Percentiles rank a stretch among this genome's conserved stretches.
These are phyloP conservation scores for Helotiales sp. DNA, from an alignment of 2,329 filamentous ascomycete species.

Conservation along the genomic window DNA sequence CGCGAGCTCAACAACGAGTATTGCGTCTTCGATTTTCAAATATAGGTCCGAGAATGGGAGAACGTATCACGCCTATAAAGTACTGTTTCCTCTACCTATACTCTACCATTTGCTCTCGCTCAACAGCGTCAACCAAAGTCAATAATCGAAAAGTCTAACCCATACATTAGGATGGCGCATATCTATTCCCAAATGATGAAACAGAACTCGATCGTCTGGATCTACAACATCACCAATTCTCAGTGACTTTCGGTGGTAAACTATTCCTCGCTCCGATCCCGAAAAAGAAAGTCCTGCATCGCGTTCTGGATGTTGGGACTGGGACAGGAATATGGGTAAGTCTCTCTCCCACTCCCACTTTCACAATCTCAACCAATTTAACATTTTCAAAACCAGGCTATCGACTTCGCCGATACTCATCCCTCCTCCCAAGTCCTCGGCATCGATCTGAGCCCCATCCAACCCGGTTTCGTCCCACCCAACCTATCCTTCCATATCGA, in stretches of 20 bases:
- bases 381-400: neutral
- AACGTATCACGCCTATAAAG: slow-evolving; percentile 41
- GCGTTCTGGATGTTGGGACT: slow-evolving; percentile 25
- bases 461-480: slow-evolving; percentile 54
- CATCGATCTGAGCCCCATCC: slow-evolving; percentile 48
- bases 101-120: no score
- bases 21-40: slow-evolving; percentile 37
- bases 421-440: slow-evolving; percentile 40
- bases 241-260: slow-evolving; percentile 43
- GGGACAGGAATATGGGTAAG: slow-evolving; percentile 23
- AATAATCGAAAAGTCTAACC: no score
- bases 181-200: slow-evolving; percentile 24
- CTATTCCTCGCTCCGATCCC: slow-evolving; percentile 40
- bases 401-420: slow-evolving; percentile 23
- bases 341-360: neutral
- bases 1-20: slow-evolving; percentile 2
- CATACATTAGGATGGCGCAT: slow-evolving; percentile 20
- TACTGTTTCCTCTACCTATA: no score
- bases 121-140: no score
- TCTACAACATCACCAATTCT: slow-evolving; percentile 47
- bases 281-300: slow-evolving; percentile 29
- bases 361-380: neutral
- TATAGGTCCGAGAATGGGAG: slow-evolving; percentile 47
- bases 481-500: slow-evolving; percentile 61
- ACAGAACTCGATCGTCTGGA: slow-evolving; percentile 37